Evolutionary conservation across 202 grass and related monocot genomes (phyloP).

Genomic region (Elaeis oleifera): DNA sequence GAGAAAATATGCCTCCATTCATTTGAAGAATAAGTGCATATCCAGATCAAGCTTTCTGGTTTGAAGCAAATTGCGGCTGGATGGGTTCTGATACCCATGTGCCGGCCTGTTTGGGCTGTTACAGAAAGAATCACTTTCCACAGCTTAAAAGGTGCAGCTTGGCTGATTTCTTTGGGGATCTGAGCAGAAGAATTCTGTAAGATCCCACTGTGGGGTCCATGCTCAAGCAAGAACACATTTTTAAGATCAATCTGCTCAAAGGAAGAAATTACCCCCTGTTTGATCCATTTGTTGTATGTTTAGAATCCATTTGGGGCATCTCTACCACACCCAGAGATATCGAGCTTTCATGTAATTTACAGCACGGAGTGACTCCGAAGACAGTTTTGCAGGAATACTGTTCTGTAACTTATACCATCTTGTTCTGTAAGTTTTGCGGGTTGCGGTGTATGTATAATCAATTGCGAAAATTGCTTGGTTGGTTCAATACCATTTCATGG

Average conservation of each 20-base stretch:
- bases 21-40: slow-evolving; percentile 45
- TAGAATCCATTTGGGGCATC: not conserved
- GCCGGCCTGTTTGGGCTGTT: not conserved
- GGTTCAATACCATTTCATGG: not conserved
- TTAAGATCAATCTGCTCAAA: not conserved
- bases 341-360: not conserved
- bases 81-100: not conserved
- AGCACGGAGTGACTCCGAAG: slow-evolving; percentile 4
- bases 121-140: not conserved
- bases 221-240: not conserved
- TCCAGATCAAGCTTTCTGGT: not conserved
- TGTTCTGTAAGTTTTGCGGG: slow-evolving; percentile 4
- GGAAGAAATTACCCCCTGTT: not conserved
- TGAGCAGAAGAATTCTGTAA: slow-evolving; percentile 7
- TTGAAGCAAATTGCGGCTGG: not conserved
- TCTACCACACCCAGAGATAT: not conserved
- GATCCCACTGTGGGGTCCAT: not conserved
- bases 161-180: not conserved
- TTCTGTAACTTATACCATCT: slow-evolving; percentile 10
- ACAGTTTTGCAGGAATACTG: slow-evolving; percentile 7
- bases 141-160: not conserved
- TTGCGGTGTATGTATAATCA: slow-evolving; percentile 3
- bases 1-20: slow-evolving; percentile 70
- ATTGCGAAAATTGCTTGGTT: not conserved
- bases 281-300: slow-evolving; percentile 1